Evolutionary conservation across 2,329 filamentous ascomycete species (phyloP).

Genomic region (Nothopassalora personata): DNA sequence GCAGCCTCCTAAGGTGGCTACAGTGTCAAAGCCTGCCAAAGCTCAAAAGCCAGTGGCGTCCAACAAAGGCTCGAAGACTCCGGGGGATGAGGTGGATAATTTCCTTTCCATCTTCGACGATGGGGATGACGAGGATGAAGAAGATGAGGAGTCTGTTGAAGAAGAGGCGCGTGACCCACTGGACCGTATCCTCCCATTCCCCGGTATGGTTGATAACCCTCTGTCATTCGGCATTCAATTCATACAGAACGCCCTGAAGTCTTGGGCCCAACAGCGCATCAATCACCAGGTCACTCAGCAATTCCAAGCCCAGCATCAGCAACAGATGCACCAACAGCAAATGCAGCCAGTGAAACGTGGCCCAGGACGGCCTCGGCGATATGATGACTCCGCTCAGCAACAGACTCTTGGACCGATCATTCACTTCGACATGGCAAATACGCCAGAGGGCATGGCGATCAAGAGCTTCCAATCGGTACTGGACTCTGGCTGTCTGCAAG

Average conservation of each 20-base stretch:
- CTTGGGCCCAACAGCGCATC: conserved; percentile 30
- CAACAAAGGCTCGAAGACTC: background rate
- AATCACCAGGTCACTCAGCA: conserved; percentile 18
- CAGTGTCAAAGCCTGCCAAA: conserved; percentile 4
- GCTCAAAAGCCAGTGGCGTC: conserved; percentile 8
- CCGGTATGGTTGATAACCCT: conserved; percentile 22
- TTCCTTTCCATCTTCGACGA: conserved; percentile 26
- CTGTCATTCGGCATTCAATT: conserved; percentile 31
- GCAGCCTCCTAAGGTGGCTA: background rate
- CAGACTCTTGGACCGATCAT: conserved; percentile 17
- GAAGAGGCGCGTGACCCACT: conserved; percentile 12
- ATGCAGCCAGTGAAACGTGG: conserved; percentile 16
- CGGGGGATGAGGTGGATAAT: conserved; percentile 10
- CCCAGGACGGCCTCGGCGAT: conserved; percentile 25
- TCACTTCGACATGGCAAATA: conserved; percentile 23
- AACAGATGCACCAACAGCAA: conserved; percentile 12
- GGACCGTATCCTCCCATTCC: conserved; percentile 11
- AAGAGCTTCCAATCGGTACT: conserved; percentile 30
- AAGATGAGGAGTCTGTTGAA: conserved; percentile 13
- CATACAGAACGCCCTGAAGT: conserved; percentile 32
- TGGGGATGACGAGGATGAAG: conserved; percentile 17
- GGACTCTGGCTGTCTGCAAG: conserved; percentile 28
- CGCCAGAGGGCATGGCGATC: conserved; percentile 29
- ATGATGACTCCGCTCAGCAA: conserved; percentile 12
- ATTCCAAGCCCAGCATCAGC: conserved; percentile 19